These are phyloP conservation scores for Colletotrichum sublineola DNA, from an alignment of 2,329 filamentous ascomycete genomes.

Conservation along the genomic window DNA sequence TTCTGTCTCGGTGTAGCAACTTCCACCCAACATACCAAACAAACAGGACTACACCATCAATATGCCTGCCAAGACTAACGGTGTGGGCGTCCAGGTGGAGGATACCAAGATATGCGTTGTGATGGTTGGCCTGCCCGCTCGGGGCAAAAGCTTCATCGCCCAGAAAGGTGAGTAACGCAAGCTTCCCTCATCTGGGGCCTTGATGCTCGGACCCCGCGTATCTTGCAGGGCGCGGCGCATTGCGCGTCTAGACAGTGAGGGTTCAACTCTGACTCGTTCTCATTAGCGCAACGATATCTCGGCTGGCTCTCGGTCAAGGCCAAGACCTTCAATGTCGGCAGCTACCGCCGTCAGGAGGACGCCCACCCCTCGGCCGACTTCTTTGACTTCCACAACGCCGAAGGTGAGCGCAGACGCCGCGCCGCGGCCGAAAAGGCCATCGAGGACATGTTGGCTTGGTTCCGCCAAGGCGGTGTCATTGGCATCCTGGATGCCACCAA, in stretches of 20 bases:
- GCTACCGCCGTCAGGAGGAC: constrained; percentile 89
- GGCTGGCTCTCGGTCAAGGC: constrained; percentile 96
- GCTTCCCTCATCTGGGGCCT: background rate
- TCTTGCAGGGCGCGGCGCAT: background rate
- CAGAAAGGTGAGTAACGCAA: constrained; percentile 80
- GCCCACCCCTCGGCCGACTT: constrained; percentile 94
- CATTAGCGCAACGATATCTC: constrained; percentile 89
- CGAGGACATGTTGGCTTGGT: constrained; percentile 95
- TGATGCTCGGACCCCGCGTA: background rate
- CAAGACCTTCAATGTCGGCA: constrained; percentile 97
- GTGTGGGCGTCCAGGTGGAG: constrained; percentile 87
- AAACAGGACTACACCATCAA: constrained; percentile 38
- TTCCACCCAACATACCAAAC: constrained; percentile 19
- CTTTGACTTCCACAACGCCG: constrained; percentile 90
- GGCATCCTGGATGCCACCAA: constrained; percentile 98
- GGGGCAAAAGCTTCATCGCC: constrained; percentile 97
- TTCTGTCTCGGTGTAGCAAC: constrained; percentile 31
- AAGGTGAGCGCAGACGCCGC: constrained; percentile 89
- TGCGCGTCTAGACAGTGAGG: background rate
- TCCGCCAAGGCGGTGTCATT: constrained; percentile 82
- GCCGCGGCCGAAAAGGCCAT: constrained; percentile 94
- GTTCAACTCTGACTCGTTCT: background rate
- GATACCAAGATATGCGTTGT: constrained; percentile 98
- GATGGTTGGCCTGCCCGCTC: constrained; percentile 96
- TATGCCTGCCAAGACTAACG: constrained; percentile 69